Percentiles rank a stretch among this genome's conserved stretches.
Conservation (phyloP, 2,329 filamentous ascomycete genomes). For the Thielaviopsis punctulata region DNA sequence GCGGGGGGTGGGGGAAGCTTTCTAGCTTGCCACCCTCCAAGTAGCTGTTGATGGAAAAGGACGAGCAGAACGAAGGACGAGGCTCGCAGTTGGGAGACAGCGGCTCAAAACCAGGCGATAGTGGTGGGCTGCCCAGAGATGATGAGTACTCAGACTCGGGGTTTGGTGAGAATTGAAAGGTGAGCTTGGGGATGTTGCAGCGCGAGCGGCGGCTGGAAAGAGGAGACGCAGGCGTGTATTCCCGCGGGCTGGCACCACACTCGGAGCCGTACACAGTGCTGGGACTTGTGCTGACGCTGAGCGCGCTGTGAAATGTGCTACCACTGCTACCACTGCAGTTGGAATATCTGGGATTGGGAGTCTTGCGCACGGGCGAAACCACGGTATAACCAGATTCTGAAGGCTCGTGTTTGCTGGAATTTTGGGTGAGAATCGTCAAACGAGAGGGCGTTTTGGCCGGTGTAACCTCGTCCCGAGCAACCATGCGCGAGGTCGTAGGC, state of each 20-base stretch:
- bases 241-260: background rate
- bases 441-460: slow-evolving; percentile 16
- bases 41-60: slow-evolving; percentile 10
- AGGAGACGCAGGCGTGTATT: slow-evolving; percentile 1
- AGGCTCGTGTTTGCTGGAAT: background rate
- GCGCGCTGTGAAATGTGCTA: slow-evolving; percentile 6
- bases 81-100: slow-evolving; percentile 2
- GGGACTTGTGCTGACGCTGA: slow-evolving; percentile 7
- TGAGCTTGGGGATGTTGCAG: slow-evolving; percentile 6
- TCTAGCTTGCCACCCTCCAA: slow-evolving; percentile 12
- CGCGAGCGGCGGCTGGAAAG: slow-evolving; percentile 5
- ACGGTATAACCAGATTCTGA: slow-evolving; percentile 8
- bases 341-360: slow-evolving; percentile 7
- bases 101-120: background rate
- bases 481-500: slow-evolving; percentile 37
- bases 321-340: slow-evolving; percentile 8
- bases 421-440: slow-evolving; percentile 1
- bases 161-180: slow-evolving; percentile 8
- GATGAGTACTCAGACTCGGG: slow-evolving; percentile 1
- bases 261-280: slow-evolving; percentile 10
- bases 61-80: slow-evolving; percentile 11
- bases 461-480: slow-evolving; percentile 33
- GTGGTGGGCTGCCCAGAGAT: slow-evolving; percentile 1
- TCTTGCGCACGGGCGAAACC: slow-evolving; percentile 9
- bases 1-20: slow-evolving; percentile 9